phyloP scores from a whole-genome alignment of 148 eudicot species.

The Selenicereus undatus region DNA sequence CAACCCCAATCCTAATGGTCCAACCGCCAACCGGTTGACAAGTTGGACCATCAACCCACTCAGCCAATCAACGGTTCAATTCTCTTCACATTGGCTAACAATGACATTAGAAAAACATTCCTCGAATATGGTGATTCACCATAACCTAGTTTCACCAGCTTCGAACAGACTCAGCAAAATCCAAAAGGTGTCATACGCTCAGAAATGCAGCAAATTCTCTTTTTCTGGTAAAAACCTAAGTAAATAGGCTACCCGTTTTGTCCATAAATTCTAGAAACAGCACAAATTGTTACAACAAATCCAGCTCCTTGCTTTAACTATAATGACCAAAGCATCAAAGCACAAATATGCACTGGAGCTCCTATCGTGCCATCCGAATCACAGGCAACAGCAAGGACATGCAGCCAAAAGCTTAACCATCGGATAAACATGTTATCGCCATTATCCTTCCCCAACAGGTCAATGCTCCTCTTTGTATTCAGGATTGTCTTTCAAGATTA shows the following conservation, averaged over 20 bases:
- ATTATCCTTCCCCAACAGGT: background rate
- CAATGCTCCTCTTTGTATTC: slow-evolving; percentile 68
- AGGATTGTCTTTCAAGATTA: slow-evolving; percentile 89
- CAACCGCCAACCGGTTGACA: no score
- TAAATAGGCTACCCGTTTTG: background rate
- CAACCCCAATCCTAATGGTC: no score
- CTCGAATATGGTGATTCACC: background rate
- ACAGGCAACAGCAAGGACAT: no score
- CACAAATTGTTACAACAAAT: slow-evolving; percentile 1
- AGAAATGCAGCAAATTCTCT: background rate
- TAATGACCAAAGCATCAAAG: background rate
- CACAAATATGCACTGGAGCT: background rate
- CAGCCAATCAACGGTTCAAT: no score
- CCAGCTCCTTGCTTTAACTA: background rate
- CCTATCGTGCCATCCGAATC: background rate
- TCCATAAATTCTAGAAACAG: background rate
- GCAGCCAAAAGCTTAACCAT: no score
- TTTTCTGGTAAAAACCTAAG: background rate
- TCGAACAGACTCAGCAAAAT: background rate
- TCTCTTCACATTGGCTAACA: no score
- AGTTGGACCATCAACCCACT: no score
- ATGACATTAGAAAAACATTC: background rate
- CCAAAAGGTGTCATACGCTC: background rate
- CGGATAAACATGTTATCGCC: background rate
- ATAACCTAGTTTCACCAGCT: background rate